phyloP scores from a whole-genome alignment of 306 rosid species.

The Crataegus laevigata region DNA sequence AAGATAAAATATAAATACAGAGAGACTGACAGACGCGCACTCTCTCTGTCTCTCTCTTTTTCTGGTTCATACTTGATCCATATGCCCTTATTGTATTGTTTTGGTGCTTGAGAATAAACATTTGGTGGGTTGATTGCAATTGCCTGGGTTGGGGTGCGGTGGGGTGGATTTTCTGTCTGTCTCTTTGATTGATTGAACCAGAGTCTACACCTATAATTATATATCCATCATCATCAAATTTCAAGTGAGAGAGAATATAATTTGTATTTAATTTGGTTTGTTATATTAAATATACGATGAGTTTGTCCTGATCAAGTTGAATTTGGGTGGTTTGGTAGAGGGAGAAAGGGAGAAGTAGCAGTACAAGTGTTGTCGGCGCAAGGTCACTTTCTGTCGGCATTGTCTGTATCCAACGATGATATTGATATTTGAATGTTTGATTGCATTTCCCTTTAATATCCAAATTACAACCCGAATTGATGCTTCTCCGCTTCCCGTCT shows the following conservation, averaged over 20 bases:
- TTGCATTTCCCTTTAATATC: slow-evolving; percentile 24
- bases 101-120: slow-evolving; percentile 7
- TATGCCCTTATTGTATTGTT: not conserved
- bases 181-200: slow-evolving; percentile 12
- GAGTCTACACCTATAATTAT: not conserved
- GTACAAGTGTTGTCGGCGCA: slow-evolving; percentile 62
- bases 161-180: slow-evolving; percentile 14
- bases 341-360: slow-evolving; percentile 10
- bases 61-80: slow-evolving; percentile 4
- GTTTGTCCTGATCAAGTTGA: slow-evolving; percentile 21
- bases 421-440: no score
- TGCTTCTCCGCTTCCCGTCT: slow-evolving; percentile 28
- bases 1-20: not conserved
- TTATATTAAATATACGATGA: not conserved
- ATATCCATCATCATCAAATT: no score
- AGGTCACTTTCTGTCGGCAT: slow-evolving; percentile 92
- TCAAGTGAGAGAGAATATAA: not conserved
- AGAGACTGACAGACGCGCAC: not conserved
- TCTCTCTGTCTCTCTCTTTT: not conserved
- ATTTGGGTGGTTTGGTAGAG: slow-evolving; percentile 48
- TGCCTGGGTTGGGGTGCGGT: no score
- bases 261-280: slow-evolving; percentile 5
- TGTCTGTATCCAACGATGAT: slow-evolving; percentile 55
- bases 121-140: slow-evolving; percentile 5
- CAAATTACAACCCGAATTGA: slow-evolving; percentile 17